Base-by-base conservation (phyloP, 148 eudicot genomes). In the Amaranthus cruentus region DNA sequence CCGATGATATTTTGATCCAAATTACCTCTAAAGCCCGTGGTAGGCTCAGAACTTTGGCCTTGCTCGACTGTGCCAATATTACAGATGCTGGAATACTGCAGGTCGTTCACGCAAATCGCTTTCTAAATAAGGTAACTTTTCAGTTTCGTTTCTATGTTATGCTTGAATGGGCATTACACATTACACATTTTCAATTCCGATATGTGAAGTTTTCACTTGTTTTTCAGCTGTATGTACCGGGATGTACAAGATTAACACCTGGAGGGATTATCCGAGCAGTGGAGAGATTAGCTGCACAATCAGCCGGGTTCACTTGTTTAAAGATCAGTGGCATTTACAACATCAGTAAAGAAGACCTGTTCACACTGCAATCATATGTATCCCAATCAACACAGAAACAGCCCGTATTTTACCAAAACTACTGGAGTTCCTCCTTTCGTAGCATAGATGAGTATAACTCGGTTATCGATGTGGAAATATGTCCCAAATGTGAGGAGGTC, bases 231-330 rank as follows among this genome's bases (percentile, higher is more conserved):
- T 82, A 82, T 75, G 67, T 88, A 55, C 93, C 97, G 13, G 85
- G 76, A 21, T 94, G 98, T 83, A 88, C 84, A 6, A 67, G 87
- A 67, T 65, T 94, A 73, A 88, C 93, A 12, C 89, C 93, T 3
- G 87, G 76, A 44, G 96, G 90, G 64, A 58, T 94, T 3, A 48
- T 90, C 13, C 67, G 59, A 62, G 90, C 86, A 48, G 85, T 83
- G 43, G 73, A 76, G 63, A 69, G 75, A 10, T 76, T 91, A 52
- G 51, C 81, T 18, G 51, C 71, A 55, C 53, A 51, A 72, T 73
- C 76, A 70, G 69, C 70, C 9, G 62, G 9, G 14, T 76, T 85
- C 8, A 74, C 62, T 10, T 76, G 60, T 73, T 66, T 94, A 28
- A 84, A 86, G 75, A 81, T 88, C 70, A 81, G 67, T 43, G 93